These are phyloP conservation scores for Penicillium subrubescens DNA, from an alignment of 495 filamentous ascomycete genomes.

Conservation along the genomic window DNA sequence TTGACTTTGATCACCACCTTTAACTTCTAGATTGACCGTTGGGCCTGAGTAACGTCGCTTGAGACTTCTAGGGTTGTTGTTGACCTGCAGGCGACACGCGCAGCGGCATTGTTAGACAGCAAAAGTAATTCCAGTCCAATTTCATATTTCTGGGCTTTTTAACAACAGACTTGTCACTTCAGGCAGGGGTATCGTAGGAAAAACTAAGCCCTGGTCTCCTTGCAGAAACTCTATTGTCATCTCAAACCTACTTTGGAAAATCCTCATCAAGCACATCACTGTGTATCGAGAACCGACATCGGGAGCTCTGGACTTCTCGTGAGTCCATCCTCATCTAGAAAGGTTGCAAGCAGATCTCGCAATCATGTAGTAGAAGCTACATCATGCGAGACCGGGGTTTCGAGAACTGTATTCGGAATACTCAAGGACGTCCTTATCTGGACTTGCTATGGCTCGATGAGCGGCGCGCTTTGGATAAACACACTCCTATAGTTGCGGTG, in stretches of 20 bases:
- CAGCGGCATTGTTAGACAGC: not conserved
- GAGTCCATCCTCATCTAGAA: not conserved
- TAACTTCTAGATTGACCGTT: not conserved
- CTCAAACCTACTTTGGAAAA: not conserved
- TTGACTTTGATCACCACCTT: not conserved
- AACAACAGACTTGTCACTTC: slow-evolving; percentile 8
- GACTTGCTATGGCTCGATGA: not conserved
- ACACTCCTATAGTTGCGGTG: not conserved
- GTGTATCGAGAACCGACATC: not conserved
- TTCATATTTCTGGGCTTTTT: not conserved
- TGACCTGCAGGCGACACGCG: not conserved
- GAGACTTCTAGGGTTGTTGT: not conserved
- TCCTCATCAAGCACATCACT: not conserved
- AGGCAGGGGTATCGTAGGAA: slow-evolving; percentile 3
- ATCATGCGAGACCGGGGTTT: not conserved
- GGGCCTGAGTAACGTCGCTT: not conserved
- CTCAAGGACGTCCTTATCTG: not conserved
- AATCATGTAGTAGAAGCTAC: not conserved
- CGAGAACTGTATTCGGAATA: not conserved
- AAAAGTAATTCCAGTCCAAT: slow-evolving; percentile 10
- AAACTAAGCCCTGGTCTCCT: not conserved
- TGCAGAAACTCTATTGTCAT: not conserved
- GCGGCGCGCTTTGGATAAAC: not conserved
- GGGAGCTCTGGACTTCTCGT: not conserved
- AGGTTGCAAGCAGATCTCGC: not conserved